Base-by-base conservation (phyloP, 306 rosid genomes). In the Acacia acuminata region DNA sequence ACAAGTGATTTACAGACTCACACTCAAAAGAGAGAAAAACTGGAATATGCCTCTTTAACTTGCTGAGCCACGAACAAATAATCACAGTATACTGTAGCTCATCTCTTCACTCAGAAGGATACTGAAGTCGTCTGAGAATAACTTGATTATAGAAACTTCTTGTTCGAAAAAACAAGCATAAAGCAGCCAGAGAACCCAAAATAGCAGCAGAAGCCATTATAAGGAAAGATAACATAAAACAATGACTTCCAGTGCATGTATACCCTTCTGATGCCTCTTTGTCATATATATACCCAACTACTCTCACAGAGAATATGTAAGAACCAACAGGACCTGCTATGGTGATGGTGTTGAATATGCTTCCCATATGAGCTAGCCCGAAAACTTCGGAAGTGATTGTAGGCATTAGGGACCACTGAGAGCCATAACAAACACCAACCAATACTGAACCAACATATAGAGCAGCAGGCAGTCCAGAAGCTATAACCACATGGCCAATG, bases 351-450 rank as follows among this genome's bases (percentile, higher is more conserved):
- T 89, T 89, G 85, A 85, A 89, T 67, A 89, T 91, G 10, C 92
- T 86, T 12, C 93, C 93, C 89, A 93, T 81, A 76, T 95, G 90
- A 55, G 68, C 77, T 7, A 93, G 82, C 3, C 98, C 98, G 85
- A 91, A 92, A 66, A 93, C 86, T 22, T 95, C 98, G 5, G 94
- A 87, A 76, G 89, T 86, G 69, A 91, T 85, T 58, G 89, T 86
- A 25, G 91, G 94, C 93, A 89, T 88, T 24, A 91, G 80, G 3
- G 91, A 88, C 94, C 91, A 91, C 48, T 91, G 91, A 38, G 91
- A 84, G 36, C 93, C 95, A 68, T 89, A 86, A 65, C 89, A 89
- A 53, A 75, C 85, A 11, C 94, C 94, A 30, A 91, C 88, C 27
- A 89, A 65, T 61, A 86, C 61, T 4, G 90, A 86, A 79, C 94